Base-by-base conservation (phyloP, 441 rosid species). In the Erodium moschatum region DNA sequence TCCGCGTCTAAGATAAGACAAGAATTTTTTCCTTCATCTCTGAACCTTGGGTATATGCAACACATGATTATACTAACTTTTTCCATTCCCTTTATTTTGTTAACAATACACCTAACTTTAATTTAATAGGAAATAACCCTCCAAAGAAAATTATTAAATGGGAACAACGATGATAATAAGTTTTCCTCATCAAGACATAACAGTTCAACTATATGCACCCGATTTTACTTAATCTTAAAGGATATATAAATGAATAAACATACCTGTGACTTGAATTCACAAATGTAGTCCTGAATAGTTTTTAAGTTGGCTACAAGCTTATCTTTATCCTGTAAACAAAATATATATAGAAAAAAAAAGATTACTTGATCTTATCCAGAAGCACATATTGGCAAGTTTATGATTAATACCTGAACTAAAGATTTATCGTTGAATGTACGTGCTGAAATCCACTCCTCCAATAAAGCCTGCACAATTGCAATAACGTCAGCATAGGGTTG, bases 361-460 rank as follows among this genome's bases (percentile, higher is more conserved):
- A 27, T 29, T 18, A 44, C 69, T 74, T 31, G 33, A 71, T 68
- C 60, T 54, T 66, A 6, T 2, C 24, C 27, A 40, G 63, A 48
- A 42, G 31, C 31, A 80, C 69, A 69, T 66, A 29, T 42, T 58
- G 21, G 42, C 19, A 60, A 46, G 31, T 31, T 27, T 65, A 66
- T 27, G 56, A 60, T 5, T 27, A 65, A 46, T 79, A 89, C 98
- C 95, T 82, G 83, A 18, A 84, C 80, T 74, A 83, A 83, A 80
- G 77, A 78, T 72, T 87, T 85, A 70, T 86, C 89, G 69, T 87
- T 73, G 54, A 78, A 83, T 67, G 86, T 80, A 68, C 85, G 89
- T 10, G 90, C 79, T 65, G 88, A 78, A 77, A 88, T 84, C 96
- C 97, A 88, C 79, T 94, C 99, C 81, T 94, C 99, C 40, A 94